A percentile compares a stretch with the other conserved stretches of the same genome.
Conservation (phyloP, 331 rosid species). For the Ulmus americana region DNA sequence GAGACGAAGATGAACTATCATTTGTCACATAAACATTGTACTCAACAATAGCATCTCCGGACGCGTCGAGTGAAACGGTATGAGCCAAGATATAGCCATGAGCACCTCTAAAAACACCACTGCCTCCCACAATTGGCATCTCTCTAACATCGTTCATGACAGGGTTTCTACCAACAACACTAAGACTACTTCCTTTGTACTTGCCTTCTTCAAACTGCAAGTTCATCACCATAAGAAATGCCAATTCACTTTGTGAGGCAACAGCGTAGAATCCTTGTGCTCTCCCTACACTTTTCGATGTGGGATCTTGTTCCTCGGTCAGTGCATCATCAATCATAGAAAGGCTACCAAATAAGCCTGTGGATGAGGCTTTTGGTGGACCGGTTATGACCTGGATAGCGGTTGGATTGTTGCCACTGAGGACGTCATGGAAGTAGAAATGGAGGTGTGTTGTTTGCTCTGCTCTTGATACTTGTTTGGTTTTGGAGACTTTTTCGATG, state of each 20-base stretch:
- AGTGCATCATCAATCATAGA: conserved; percentile 39
- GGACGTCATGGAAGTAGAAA: conserved; percentile 53
- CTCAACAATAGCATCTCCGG: conserved; percentile 34
- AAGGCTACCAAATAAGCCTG: conserved; percentile 32
- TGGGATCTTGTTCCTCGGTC: conserved; percentile 40
- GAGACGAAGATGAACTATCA: no score
- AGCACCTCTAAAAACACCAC: conserved; percentile 40
- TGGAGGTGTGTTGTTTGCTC: conserved; percentile 37
- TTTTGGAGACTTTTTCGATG: conserved; percentile 17
- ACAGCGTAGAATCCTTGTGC: conserved; percentile 52
- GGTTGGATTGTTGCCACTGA: conserved; percentile 31
- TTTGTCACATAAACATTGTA: background rate
- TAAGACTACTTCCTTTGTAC: conserved; percentile 41
- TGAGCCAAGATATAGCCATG: conserved; percentile 45
- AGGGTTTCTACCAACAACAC: conserved; percentile 48
- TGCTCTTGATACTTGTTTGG: conserved; percentile 4
- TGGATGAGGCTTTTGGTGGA: conserved; percentile 5
- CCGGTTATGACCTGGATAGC: conserved; percentile 27
- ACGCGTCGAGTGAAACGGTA: conserved; percentile 27
- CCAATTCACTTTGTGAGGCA: conserved; percentile 36
- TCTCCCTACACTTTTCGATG: conserved; percentile 40
- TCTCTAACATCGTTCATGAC: conserved; percentile 34
- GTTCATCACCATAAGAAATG: conserved; percentile 36
- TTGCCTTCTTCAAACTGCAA: conserved; percentile 30
- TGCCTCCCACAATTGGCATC: conserved; percentile 53